Evolutionary conservation across 306 rosid genomes (phyloP), one percentile per base, ranked within the genome.

Genomic region (Abrus precatorius): DNA sequence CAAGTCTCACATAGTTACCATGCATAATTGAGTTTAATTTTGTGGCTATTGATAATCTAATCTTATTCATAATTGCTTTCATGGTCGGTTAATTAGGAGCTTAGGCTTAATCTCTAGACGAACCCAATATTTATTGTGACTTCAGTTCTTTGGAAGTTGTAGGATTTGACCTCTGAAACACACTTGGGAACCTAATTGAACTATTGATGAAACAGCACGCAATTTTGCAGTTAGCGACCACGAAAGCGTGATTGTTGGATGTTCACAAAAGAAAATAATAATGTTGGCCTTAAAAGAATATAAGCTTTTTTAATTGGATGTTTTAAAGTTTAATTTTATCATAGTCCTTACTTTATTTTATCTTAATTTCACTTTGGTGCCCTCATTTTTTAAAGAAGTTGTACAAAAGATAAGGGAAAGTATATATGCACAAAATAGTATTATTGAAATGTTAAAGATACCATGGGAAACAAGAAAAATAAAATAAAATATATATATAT

Each of bases 131-230:
- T 50, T 80, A 61, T 27, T 60, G 7, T 48, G 32, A 60, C 14
- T 71, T 80, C 27, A 55, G 36, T 71, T 80, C 64, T 38, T 34
- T 27, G 53, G 20, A 20, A 20, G 38, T 36, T 72, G 74, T 40
- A 20, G 47, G 77, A 82, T 75, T 75, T 5, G 77, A 68, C 77
- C 56, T 48, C 56, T 79, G 80, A 70, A 68, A 6, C 9, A 57
- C 74, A 59, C 83, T 49, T 60, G 70, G 74, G 81, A 40, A 75
- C 84, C 87, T 67, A 84, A 74, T 70, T 74, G 14, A 74, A 68
- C 44, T 48, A 12, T 74, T 79, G 84, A 79, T 64, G 69, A 59
- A 80, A 68, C 67, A 79, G 20, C 87, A 84, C 77, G 73, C 87
- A 32, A 84, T 0, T 72, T 3, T 69, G 41, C 32, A 60, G 27